phyloP scores from a whole-genome alignment of 116 monocot species.

The Phalaenopsis hybrid region DNA sequence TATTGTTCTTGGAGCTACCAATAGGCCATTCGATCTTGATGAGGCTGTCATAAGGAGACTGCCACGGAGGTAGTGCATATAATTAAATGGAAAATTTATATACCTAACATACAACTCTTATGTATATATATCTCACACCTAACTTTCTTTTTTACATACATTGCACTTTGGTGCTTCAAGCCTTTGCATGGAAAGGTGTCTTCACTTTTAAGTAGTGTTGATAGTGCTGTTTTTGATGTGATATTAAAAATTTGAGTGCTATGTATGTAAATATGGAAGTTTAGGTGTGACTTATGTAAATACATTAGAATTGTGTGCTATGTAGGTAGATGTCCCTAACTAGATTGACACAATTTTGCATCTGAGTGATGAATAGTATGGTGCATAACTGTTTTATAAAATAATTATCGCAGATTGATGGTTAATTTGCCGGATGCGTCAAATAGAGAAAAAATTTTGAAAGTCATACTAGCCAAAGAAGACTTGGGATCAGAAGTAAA shows the following conservation, averaged over 20 bases:
- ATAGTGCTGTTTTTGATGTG: too few relatives aligned
- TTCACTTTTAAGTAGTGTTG: too few relatives aligned
- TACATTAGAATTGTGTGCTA: too few relatives aligned
- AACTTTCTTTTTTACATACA: too few relatives aligned
- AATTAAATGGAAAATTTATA: neutral
- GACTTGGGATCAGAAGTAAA: slow-evolving; percentile 57
- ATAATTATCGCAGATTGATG: slow-evolving; percentile 57
- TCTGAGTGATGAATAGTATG: neutral
- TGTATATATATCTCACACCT: too few relatives aligned
- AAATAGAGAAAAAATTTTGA: slow-evolving; percentile 88
- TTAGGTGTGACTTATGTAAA: too few relatives aligned
- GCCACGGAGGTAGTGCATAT: slow-evolving; percentile 54
- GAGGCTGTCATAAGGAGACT: slow-evolving; percentile 98
- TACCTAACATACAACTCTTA: too few relatives aligned
- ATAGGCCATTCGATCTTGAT: slow-evolving; percentile 97
- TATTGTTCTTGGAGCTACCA: slow-evolving; percentile 92
- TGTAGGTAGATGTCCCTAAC: too few relatives aligned
- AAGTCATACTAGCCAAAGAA: slow-evolving; percentile 89
- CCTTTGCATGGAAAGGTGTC: too few relatives aligned
- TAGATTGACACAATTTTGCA: neutral
- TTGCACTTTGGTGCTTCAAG: too few relatives aligned
- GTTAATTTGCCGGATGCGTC: slow-evolving; percentile 83
- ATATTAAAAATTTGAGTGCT: too few relatives aligned
- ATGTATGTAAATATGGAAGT: too few relatives aligned
- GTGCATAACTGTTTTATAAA: neutral